Evolutionary conservation across 257 asterid genomes (phyloP), one percentile per base, ranked within the genome.

Genomic region (Solanum chilense): DNA sequence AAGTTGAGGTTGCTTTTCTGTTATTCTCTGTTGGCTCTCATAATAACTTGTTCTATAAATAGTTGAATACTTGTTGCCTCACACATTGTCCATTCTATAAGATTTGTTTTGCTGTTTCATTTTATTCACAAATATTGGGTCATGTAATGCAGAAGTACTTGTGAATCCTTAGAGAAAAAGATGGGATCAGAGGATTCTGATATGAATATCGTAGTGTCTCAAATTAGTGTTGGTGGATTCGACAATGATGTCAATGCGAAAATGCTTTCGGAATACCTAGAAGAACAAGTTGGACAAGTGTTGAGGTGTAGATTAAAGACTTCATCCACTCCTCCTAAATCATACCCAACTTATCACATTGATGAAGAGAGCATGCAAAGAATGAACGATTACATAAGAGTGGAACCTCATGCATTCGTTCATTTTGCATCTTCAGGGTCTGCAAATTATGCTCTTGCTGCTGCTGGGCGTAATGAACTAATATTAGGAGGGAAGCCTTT

Each of bases 251-350:
- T 93, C 84, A 93, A 95, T 25, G 99, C 99, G 73, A 90, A 91
- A 87, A 87, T 74, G 91, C 98, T 97, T 76, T 70, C 81, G 18
- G 95, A 93, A 23, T 93, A 89, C 83, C 91, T 97, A 45, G 97
- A 95, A 84, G 92, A 91, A 12, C 89, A 85, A 16, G 68, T 94
- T 49, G 99, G 98, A 56, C 86, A 86, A 31, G 99, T 96, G 42
- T 95, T 92, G 96, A 93, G 99, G 87, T 96, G 99, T 87, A 92
- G 99, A 85, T 86, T 96, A 87, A 96, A 97, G 93, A 97, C 98
- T 86, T 97, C 99, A 64, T 95, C 99, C 31, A 95, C 98, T 27
- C 99, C 99, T 35, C 86, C 89, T 12, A 97, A 92, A 0, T 89
- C 98, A 13, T 95, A 92, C 90, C 98, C 99, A 20, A 87, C 88